These are phyloP conservation scores for Protea cynaroides DNA, from an alignment of 164 flowering plant genomes.

Conservation along the genomic window DNA sequence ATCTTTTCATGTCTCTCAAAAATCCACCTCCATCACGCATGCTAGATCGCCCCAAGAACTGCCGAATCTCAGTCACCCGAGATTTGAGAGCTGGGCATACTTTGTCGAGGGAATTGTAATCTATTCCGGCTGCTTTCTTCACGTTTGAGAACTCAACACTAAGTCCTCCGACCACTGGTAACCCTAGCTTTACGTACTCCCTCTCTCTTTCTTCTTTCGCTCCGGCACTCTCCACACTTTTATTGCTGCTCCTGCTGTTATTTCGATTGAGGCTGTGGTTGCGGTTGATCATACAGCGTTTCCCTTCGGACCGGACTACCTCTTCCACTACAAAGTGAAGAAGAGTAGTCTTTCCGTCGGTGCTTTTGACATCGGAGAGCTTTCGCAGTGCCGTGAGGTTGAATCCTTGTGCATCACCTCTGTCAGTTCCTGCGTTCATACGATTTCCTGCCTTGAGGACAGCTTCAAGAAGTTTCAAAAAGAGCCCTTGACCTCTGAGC, in stretches of 20 bases:
- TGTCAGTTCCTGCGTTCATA: constrained; percentile 79
- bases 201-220: constrained; percentile 41
- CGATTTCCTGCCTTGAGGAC: constrained; percentile 82
- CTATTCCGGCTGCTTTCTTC: constrained; percentile 62
- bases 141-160: constrained; percentile 58
- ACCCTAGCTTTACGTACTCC: constrained; percentile 52
- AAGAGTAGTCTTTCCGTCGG: constrained; percentile 75
- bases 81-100: constrained; percentile 26
- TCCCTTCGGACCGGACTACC: constrained; percentile 69
- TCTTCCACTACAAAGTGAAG: constrained; percentile 81
- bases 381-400: constrained; percentile 56
- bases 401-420: constrained; percentile 87
- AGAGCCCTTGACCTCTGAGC: constrained; percentile 56
- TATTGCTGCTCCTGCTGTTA: constrained; percentile 13
- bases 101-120: constrained; percentile 32
- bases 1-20: constrained; percentile 47
- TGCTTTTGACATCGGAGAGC: constrained; percentile 72
- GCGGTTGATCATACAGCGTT: constrained; percentile 43
- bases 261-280: constrained; percentile 26
- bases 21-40: constrained; percentile 35
- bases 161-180: constrained; percentile 54
- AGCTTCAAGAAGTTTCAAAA: constrained; percentile 77
- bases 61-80: constrained; percentile 28
- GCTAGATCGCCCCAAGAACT: constrained; percentile 19
- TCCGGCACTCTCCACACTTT: not conserved